Base-by-base conservation (phyloP, 129 eudicot genomes). In the Saussurea involucrata region DNA sequence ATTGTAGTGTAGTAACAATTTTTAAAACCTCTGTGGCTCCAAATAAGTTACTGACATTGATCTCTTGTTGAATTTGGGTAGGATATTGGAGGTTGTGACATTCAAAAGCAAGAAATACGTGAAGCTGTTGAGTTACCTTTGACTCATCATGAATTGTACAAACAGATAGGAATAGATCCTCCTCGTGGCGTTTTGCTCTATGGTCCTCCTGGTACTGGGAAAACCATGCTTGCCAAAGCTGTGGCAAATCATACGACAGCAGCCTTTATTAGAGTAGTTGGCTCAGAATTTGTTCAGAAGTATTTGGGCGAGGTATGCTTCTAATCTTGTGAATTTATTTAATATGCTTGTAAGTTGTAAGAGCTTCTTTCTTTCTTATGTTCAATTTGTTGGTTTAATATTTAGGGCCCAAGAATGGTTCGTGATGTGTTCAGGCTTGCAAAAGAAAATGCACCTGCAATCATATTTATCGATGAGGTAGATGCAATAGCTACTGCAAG, bases 401-500 rank as follows among this genome's bases (percentile, higher is more conserved):
- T 76, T 49, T 78, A 92, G 98, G 98, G 98, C 58, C 96, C 98
- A 0, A 68, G 98, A 74, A 93, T 93, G 98, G 96, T 93, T 24
- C 96, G 98, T 85, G 98, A 93, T 83, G 96, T 93, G 9, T 93
- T 93, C 49, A 92, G 96, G 17, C 94, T 92, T 32, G 96, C 96
- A 25, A 90, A 90, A 82, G 96, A 93, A 83, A 90, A 93, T 64
- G 96, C 98, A 1, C 96, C 96, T 57, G 96, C 96, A 70, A 93
- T 93, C 36, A 90, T 93, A 72, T 93, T 93, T 60, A 88, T 93
- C 9, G 98, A 93, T 79, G 96, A 90, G 75, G 96, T 93, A 4
- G 96, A 90, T 83, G 96, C 96, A 68, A 90, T 90, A 36, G 96
- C 92, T 49, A 88, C 96, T 69, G 98, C 98, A 8, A 78, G 96